Conservation (phyloP, 306 rosid species). For the Canavalia ensiformis region DNA sequence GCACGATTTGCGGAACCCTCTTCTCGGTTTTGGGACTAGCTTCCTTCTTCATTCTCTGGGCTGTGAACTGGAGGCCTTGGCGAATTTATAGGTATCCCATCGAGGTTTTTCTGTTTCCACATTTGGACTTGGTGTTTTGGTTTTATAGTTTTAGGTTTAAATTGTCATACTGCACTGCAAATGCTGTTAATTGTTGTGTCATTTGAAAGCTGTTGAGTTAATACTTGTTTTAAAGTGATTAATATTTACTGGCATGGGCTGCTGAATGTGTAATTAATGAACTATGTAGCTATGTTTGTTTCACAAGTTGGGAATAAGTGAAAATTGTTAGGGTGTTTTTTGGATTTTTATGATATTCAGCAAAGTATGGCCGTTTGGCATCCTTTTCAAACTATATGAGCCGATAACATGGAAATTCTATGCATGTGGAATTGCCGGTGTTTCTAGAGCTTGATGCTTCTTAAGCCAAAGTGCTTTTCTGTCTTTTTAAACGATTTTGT, state of each 20-base stretch:
- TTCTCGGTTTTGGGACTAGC: conserved; percentile 82
- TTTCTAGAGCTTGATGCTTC: conserved; percentile 11
- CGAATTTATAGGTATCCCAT: conserved; percentile 86
- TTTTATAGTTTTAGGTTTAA: conserved; percentile 6
- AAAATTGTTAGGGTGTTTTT: conserved; percentile 4
- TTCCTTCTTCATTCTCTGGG: conserved; percentile 90
- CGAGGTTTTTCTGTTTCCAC: neutral
- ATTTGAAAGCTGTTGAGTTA: conserved; percentile 22
- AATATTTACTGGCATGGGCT: conserved; percentile 45
- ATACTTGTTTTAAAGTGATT: conserved; percentile 3
- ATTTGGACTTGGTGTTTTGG: neutral
- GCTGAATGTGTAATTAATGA: conserved; percentile 18
- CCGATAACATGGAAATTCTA: neutral
- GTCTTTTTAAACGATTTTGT: conserved; percentile 34
- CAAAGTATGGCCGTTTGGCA: neutral
- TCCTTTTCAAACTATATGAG: neutral
- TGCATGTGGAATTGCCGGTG: neutral
- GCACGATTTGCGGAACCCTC: conserved; percentile 86
- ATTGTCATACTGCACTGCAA: neutral
- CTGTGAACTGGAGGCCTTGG: conserved; percentile 99
- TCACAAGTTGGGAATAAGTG: conserved; percentile 11
- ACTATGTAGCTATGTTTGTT: conserved; percentile 21
- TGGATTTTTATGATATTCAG: neutral
- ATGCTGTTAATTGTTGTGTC: conserved; percentile 37
- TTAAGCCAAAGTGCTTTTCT: neutral